Evolutionary conservation across 2,329 filamentous ascomycete genomes (phyloP), one percentile per base, ranked within the genome.

Genomic region (Penicillium sp.): DNA sequence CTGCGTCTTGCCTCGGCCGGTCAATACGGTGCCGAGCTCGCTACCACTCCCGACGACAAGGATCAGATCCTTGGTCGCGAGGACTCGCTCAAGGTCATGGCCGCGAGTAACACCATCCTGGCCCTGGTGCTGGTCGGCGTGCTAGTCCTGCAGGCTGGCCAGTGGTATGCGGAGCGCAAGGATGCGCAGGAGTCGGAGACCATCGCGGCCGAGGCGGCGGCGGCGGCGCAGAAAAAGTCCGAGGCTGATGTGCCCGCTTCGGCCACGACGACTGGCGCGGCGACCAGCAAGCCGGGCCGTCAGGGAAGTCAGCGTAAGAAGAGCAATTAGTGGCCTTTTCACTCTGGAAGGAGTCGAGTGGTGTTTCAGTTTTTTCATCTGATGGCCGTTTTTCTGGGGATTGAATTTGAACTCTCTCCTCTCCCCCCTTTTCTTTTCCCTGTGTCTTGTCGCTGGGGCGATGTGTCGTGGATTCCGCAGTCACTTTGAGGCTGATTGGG

Each of bases 141-240:
- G 8, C 68, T 98, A 56, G 88, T 96, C 32, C 73, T 98, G 64
- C 93, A 98, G 80, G 89, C 89, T 18, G 93, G 93, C 9, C 89
- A 97, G 78, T 97, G 91, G 93, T 98, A 98, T 73, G 93, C 93
- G 26, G 90, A 97, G 79, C 80, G 88, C 66, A 94, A 94, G 74
- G 90, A 97, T 71, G 78, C 79, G 63, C 86, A 90, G 66, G 90
- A 96, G 69, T 77, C 80, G 47, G 82, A 81, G 63, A 79, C 82
- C 65, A 77, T 85, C 38, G 52, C 53, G 13, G 39, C 18, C 6
- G 53, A 75, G 18, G 47, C 44, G 18, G 52, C 38, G 5, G 33
- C 29, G 11, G 29, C 29, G 29, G 8, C 7, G 29, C 29, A 32
- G 8, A 32, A 32, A 11, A 32, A 75, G 18, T 43, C 44, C 18